Evolutionary conservation across 108 stramenopile species (phyloP).

Genomic region (Skeletonema tropicum): DNA sequence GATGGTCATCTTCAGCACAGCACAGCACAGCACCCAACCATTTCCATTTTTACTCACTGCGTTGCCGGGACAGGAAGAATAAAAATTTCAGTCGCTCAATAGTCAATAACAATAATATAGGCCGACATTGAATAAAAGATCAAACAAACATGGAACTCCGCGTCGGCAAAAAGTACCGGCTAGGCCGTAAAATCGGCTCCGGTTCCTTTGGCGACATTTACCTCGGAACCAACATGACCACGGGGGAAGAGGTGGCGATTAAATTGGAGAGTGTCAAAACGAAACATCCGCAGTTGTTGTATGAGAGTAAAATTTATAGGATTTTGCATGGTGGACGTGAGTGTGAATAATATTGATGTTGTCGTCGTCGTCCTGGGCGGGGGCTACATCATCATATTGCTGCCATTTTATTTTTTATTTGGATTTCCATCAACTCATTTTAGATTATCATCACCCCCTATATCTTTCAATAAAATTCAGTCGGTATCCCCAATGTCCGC

Average conservation of each 20-base stretch:
- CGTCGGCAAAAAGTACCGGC: conserved; percentile 98
- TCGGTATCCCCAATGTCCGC: conserved; percentile 98
- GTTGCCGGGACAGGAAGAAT: background rate
- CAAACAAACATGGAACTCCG: conserved; percentile 89
- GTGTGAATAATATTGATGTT: conserved; percentile 34
- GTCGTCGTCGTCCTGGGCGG: background rate
- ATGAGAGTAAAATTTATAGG: conserved; percentile 99
- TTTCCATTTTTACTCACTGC: background rate
- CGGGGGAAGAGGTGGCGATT: conserved; percentile 97
- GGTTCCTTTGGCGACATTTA: conserved; percentile 99
- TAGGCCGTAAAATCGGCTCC: conserved; percentile 98
- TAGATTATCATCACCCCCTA: background rate
- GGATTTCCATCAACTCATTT: background rate
- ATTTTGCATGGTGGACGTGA: conserved; percentile 97
- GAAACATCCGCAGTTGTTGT: conserved; percentile 96
- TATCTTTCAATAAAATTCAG: conserved; percentile 49
- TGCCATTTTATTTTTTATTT: background rate
- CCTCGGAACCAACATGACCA: conserved; percentile 98
- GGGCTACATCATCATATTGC: background rate
- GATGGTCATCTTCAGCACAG: too few species aligned
- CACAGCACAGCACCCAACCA: too few species aligned
- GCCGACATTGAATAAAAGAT: too few species aligned
- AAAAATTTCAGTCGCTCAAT: too few species aligned
- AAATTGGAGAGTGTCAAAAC: conserved; percentile 97
- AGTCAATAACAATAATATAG: background rate